Percentiles rank a stretch among this genome's conserved stretches.
These are phyloP conservation scores for Geranomyces variabilis DNA, from an alignment of 192 early-diverging fungal genomes.

Conservation along the genomic window DNA sequence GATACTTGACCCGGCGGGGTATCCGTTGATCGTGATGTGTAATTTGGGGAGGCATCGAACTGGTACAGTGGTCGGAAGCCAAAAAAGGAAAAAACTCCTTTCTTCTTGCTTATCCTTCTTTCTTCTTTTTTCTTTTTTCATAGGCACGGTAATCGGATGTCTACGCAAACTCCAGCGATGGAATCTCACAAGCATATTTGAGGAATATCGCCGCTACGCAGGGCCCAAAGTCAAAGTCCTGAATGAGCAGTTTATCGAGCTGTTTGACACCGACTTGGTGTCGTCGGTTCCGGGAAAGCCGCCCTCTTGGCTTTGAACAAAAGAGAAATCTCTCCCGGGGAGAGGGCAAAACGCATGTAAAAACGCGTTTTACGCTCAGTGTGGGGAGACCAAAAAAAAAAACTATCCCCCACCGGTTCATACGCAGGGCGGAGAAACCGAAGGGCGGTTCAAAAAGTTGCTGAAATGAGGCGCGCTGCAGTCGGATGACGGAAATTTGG, in stretches of 20 bases:
- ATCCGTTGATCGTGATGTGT: constrained; percentile 98
- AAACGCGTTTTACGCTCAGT: no score
- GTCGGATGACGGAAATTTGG: no score
- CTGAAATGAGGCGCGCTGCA: no score
- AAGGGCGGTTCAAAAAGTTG: no score
- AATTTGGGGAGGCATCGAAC: constrained; percentile 97
- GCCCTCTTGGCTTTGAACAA: background rate
- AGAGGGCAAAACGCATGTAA: no score
- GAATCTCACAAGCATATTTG: constrained; percentile 98
- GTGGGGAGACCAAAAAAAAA: no score
- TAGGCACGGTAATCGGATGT: constrained; percentile 96
- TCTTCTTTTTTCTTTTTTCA: background rate
- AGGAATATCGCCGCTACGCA: constrained; percentile 95
- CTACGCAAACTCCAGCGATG: constrained; percentile 95
- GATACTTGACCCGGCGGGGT: constrained; percentile 84
- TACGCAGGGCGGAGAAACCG: no score
- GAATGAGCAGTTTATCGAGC: constrained; percentile 56
- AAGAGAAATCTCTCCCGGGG: no score
- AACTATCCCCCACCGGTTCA: no score
- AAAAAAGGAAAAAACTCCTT: background rate
- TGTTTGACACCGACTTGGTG: constrained; percentile 98
- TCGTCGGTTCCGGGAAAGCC: background rate
- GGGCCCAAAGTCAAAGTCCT: constrained; percentile 91
- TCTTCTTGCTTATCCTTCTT: background rate
- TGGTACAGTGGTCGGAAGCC: constrained; percentile 59